A percentile compares a stretch with the other conserved stretches of the same genome.
Evolutionary conservation across 176 grass and related monocot genomes (phyloP).

Genomic region (Musa itinerans): DNA sequence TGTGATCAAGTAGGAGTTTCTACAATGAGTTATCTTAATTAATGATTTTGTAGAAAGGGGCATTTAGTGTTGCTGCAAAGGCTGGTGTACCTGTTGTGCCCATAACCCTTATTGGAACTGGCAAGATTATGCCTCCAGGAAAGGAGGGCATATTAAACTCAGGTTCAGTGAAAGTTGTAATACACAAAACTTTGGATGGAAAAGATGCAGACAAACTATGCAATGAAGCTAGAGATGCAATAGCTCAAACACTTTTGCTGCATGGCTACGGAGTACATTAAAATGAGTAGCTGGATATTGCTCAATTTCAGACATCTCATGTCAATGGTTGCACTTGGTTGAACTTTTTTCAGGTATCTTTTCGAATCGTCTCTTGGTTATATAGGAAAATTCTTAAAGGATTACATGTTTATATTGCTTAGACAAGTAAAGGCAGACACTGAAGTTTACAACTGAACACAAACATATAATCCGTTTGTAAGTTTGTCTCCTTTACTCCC

Average conservation of each 20-base stretch:
- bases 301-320: neutral
- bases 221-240: conserved; percentile 49
- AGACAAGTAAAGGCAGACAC: neutral
- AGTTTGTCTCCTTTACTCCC: neutral
- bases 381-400: neutral
- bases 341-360: neutral
- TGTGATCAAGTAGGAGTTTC: neutral
- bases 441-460: too few species aligned
- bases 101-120: conserved; percentile 82
- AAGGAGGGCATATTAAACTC: conserved; percentile 69
- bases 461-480: neutral
- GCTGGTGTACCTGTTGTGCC: conserved; percentile 72
- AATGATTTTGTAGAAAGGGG: conserved; percentile 55
- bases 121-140: conserved; percentile 81
- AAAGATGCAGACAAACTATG: conserved; percentile 57
- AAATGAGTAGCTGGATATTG: conserved; percentile 18
- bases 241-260: conserved; percentile 51
- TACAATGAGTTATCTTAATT: conserved; percentile 7
- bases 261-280: conserved; percentile 70
- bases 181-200: conserved; percentile 61
- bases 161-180: conserved; percentile 73
- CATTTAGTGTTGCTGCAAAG: conserved; percentile 85
- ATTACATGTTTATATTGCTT: neutral
- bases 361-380: neutral
- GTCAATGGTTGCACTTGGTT: neutral